Base-by-base conservation (phyloP, 73 alveolate genomes). In the Paramecium bursaria region DNA sequence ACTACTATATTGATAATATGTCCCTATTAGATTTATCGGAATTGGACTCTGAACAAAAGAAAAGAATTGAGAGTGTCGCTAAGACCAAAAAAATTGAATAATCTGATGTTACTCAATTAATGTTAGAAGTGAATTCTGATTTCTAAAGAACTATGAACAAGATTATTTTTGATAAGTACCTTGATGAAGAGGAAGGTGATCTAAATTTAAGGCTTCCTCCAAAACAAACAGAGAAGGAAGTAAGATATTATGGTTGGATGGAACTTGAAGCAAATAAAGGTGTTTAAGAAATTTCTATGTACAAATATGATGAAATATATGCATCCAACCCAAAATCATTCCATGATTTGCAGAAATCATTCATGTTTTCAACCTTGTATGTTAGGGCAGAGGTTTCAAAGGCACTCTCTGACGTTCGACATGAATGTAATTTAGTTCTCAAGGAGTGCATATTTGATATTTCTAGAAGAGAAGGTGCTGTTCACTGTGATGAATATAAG, bases 111-210 rank as follows among this genome's bases (percentile, higher is more conserved):
- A 74, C 92, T 27, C 75, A 89, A 13, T 86, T 94, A n/a, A 35
- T 94, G 15, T 46, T 73, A 11, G 98, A 94, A 74, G 98, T 90
- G 3, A 90, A 91, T 73, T 39, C 86, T 46, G 98, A 97, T 79
- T 97, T 94, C 75, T 95, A 97, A 17, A 92, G 99, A 76, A 95
- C 99, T 1, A 97, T 97, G 95, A 97, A 97, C 74, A 95, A 93
- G 88, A 95, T 95, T 35, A 97, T 97, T 50, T 92, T 95, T 73
- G 99, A 97, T 80, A 95, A 96, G 85, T 90, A 93, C 75, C 74
- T 80, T 75, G 93, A 85, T 25, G 94, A 89, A 46, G 95, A 90
- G 29, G 89, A 79, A 54, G 46, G 46, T 19, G 51, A 50, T 23
- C 89, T 82, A 11, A 79, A 79, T 39, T 54, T 79, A 31, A 61